Evolutionary conservation across 345 rosid genomes (phyloP).

Genomic region (Erodium maritimum): DNA sequence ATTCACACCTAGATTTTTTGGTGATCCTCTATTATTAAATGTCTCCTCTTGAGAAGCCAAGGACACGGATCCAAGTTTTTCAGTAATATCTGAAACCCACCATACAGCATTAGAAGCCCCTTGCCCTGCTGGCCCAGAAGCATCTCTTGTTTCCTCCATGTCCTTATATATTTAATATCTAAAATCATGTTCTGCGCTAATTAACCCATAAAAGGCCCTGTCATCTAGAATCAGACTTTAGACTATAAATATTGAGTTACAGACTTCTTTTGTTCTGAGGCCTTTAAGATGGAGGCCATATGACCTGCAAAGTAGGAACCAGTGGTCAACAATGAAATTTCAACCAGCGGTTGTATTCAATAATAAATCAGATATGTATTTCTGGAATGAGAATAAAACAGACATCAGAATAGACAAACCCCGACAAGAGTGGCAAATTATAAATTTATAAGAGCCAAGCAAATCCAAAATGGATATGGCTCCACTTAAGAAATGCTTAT

Average conservation of each 20-base stretch:
- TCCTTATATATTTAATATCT: constrained; percentile 35
- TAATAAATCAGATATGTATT: no score
- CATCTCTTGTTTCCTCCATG: constrained; percentile 80
- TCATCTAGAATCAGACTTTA: constrained; percentile 2
- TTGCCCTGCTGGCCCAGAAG: constrained; percentile 50
- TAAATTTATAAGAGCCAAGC: no score
- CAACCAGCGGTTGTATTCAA: no score
- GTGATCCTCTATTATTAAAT: constrained; percentile 45
- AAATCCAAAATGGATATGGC: no score
- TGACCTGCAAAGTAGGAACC: background rate
- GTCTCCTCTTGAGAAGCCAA: constrained; percentile 61
- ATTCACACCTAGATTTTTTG: constrained; percentile 51
- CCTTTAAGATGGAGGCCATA: background rate
- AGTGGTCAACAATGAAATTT: background rate
- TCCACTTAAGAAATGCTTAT: no score
- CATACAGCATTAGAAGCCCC: constrained; percentile 58
- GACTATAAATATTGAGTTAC: background rate
- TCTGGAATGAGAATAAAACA: no score
- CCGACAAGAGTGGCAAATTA: no score
- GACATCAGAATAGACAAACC: no score
- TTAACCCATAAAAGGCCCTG: constrained; percentile 39
- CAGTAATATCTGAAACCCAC: constrained; percentile 89
- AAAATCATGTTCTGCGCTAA: constrained; percentile 52
- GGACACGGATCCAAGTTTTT: constrained; percentile 60
- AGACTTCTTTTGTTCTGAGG: background rate